Base-by-base conservation (phyloP, 2,329 filamentous ascomycete species). In the Aspergillus sp. region DNA sequence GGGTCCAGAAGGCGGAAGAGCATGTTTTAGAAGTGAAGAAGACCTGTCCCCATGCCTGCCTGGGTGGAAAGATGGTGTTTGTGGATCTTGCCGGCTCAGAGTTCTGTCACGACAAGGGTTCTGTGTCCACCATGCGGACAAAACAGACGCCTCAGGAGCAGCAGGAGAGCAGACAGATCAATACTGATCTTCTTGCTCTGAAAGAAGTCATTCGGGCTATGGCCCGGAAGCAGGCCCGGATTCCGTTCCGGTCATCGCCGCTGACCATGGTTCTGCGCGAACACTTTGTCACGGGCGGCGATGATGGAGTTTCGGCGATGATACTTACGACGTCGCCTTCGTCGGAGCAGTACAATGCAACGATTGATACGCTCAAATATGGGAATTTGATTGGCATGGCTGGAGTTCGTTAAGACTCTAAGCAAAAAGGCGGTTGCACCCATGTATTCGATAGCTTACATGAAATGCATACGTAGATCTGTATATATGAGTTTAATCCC, bases 161-260 rank as follows among this genome's bases (percentile, higher is more conserved):
- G 12, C 74, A 76, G 52, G 72, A 80, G 63, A 75, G 78, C 0
- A 65, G 76, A 7, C 78, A 81, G 64, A 81, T 81, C 59, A 82
- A 81, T 36, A 73, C 75, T 0, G 79, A 81, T 63, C 69, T 81
- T 5, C 72, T 82, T 8, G 75, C 79, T 0, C 64, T 81, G 52
- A 81, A 81, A 60, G 78, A 81, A 56, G 79, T 81, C 4, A 80
- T 81, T n/a, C 70, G 79, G 1, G 78, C 80, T 1, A 71, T 76
- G 56, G 68, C 77, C 0, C 58, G 56, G 21, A 69, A 68, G n/a
- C 68, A 75, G 53, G 12, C 64, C 1, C 67, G 77, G 2, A 78
- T 80, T 36, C 79, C 78, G 0, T 82, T 76, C 62, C 70, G 78
- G 49, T 76, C 77, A 1, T 79, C 77, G 7, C 69, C 76, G 0